phyloP scores from a whole-genome alignment of 805 yeast genomes.

The Ogataea paraovalis region DNA sequence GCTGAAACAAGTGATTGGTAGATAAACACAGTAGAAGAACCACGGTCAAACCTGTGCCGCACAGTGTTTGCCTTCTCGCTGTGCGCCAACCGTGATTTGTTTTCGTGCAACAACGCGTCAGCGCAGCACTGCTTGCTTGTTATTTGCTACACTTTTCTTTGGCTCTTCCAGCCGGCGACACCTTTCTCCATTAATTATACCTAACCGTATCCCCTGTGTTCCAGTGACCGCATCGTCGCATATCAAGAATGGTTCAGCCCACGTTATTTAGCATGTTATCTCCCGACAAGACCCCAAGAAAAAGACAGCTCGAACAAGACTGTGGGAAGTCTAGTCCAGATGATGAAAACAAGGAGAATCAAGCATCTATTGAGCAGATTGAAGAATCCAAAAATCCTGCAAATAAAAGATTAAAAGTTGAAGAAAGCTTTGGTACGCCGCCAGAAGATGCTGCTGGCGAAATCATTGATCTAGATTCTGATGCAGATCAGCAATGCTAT shows the following conservation, averaged over 20 bases:
- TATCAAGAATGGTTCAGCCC: constrained; percentile 11
- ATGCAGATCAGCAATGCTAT: neutral
- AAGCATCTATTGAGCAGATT: neutral
- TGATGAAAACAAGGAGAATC: neutral
- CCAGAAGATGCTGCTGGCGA: neutral
- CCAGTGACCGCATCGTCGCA: too few relatives aligned
- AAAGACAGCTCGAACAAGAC: constrained; percentile 3
- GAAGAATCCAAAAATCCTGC: neutral
- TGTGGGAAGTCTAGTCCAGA: neutral
- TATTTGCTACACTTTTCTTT: too few relatives aligned
- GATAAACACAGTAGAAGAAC: too few relatives aligned
- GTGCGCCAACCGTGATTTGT: too few relatives aligned
- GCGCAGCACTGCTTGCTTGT: too few relatives aligned
- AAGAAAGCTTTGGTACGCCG: neutral
- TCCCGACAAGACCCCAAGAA: constrained; percentile 17
- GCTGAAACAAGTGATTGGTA: too few relatives aligned
- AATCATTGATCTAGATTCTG: neutral
- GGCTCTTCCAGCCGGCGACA: neutral
- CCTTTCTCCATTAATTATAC: too few relatives aligned
- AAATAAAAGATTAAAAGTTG: neutral
- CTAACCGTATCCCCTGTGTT: too few relatives aligned
- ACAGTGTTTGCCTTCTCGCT: neutral
- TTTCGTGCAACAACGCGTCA: too few relatives aligned
- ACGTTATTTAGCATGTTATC: constrained; percentile 8
- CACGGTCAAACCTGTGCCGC: too few relatives aligned